phyloP scores from a whole-genome alignment of 1,284 basidiomycete species.

The Irpex sp. region DNA sequence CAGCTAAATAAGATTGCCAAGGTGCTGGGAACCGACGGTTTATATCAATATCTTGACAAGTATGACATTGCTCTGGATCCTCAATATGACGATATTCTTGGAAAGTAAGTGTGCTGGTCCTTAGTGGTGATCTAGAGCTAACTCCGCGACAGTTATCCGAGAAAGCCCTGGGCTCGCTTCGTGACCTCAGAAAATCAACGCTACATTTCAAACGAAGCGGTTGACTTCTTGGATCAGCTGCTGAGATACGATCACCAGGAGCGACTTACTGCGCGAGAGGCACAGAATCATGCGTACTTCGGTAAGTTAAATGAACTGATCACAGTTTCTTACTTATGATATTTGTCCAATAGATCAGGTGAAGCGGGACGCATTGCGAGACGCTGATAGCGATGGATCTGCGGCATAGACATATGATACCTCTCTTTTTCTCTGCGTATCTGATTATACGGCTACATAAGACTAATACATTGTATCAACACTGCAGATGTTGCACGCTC shows the following conservation, averaged over 20 bases:
- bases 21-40: constrained; percentile 94
- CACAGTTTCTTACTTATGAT: constrained; percentile 12
- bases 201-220: constrained; percentile 97
- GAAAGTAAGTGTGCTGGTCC: constrained; percentile 46
- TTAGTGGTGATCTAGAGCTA: neutral
- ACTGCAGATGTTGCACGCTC: constrained; percentile 6
- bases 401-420: constrained; percentile 46
- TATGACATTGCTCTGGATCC: constrained; percentile 92
- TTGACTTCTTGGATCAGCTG: constrained; percentile 94
- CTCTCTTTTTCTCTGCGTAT: constrained; percentile 8
- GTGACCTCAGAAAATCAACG: constrained; percentile 95
- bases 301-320: constrained; percentile 39
- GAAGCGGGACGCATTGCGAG: constrained; percentile 44
- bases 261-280: constrained; percentile 89
- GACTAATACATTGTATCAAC: constrained; percentile 11
- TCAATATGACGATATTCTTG: constrained; percentile 88
- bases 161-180: constrained; percentile 93
- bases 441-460: constrained; percentile 4
- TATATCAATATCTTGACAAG: constrained; percentile 88
- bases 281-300: constrained; percentile 88
- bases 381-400: constrained; percentile 76
- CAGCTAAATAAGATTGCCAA: constrained; percentile 98
- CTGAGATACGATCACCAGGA: constrained; percentile 97
- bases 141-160: constrained; percentile 63
- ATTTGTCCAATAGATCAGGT: constrained; percentile 47